Percentiles rank a stretch among this genome's conserved stretches.
These are phyloP conservation scores for Rhizopus arrhizus DNA, from an alignment of 371 early-diverging fungal genomes.

Conservation along the genomic window DNA sequence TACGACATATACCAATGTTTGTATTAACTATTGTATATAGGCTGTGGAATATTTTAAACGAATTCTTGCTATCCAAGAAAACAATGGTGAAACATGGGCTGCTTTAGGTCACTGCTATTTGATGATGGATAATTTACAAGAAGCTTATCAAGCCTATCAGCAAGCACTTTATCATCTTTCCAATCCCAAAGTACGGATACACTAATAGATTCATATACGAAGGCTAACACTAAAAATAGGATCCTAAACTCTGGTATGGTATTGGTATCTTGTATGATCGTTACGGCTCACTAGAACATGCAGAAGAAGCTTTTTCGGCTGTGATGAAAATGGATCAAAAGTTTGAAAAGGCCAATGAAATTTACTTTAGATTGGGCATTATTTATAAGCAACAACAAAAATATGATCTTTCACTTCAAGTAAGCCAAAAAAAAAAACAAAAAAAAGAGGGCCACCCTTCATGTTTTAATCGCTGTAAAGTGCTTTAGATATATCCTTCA, in stretches of 20 bases:
- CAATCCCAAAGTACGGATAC: conserved; percentile 62
- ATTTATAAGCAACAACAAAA: conserved; percentile 93
- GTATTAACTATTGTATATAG: conserved; percentile 22
- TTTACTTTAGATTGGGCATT: conserved; percentile 93
- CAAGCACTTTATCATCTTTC: conserved; percentile 60
- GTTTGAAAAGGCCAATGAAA: conserved; percentile 93
- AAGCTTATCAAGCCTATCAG: conserved; percentile 70
- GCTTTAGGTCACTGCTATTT: conserved; percentile 92
- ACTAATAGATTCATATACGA: not conserved
- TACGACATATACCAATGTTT: not conserved
- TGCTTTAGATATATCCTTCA: conserved; percentile 88
- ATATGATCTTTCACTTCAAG: conserved; percentile 79
- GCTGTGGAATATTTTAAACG: conserved; percentile 91
- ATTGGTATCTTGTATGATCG: conserved; percentile 95
- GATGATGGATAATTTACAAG: conserved; percentile 90
- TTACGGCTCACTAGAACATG: conserved; percentile 90
- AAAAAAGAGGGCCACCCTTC: too few species aligned
- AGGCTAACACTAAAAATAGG: conserved; percentile 43
- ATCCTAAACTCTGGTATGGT: conserved; percentile 96
- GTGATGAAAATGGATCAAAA: conserved; percentile 82
- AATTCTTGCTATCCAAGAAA: conserved; percentile 73
- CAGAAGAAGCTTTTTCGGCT: conserved; percentile 92
- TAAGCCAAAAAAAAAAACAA: conserved; percentile 21
- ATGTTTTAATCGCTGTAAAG: conserved; percentile 23
- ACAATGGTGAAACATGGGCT: conserved; percentile 90